Evolutionary conservation across 192 early-diverging fungal species (phyloP).

Genomic region (Paraglomus brasilianum): DNA sequence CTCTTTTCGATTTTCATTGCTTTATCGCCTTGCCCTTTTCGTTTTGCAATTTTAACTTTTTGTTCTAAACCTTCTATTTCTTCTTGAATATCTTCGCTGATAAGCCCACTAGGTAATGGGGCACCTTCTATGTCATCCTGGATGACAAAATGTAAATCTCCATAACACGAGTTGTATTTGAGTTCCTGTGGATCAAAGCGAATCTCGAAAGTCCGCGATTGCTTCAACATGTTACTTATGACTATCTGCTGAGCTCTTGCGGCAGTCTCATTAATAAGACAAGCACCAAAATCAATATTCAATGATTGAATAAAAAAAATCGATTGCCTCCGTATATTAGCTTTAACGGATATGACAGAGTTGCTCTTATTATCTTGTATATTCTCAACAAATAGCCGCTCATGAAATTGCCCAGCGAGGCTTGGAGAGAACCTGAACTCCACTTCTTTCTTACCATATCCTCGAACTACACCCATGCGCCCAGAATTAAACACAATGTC

Average conservation of each 20-base stretch:
- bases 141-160: slow-evolving; percentile 64
- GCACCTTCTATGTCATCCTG: slow-evolving; percentile 58
- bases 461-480: slow-evolving; percentile 84
- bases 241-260: slow-evolving; percentile 59
- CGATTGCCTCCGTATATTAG: slow-evolving; percentile 82
- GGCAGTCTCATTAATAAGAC: slow-evolving; percentile 56
- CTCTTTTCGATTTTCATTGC: slow-evolving; percentile 77
- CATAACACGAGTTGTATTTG: slow-evolving; percentile 52
- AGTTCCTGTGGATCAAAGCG: slow-evolving; percentile 71
- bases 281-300: slow-evolving; percentile 74
- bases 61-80: slow-evolving; percentile 96
- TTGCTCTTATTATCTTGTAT: slow-evolving; percentile 81
- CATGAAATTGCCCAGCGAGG: slow-evolving; percentile 82
- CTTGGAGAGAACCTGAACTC: slow-evolving; percentile 92
- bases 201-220: slow-evolving; percentile 77
- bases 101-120: slow-evolving; percentile 38
- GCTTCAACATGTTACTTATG: slow-evolving; percentile 81
- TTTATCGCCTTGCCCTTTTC: slow-evolving; percentile 88
- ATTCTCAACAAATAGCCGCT: slow-evolving; percentile 85
- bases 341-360: slow-evolving; percentile 83
- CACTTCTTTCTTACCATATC: slow-evolving; percentile 87
- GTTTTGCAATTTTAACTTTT: slow-evolving; percentile 93
- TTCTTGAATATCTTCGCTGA: slow-evolving; percentile 80
- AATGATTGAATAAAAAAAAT: slow-evolving; percentile 80
- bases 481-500: slow-evolving; percentile 81